Conservation (phyloP, 2,329 filamentous ascomycete species). For the Fusarium caatingaense region DNA sequence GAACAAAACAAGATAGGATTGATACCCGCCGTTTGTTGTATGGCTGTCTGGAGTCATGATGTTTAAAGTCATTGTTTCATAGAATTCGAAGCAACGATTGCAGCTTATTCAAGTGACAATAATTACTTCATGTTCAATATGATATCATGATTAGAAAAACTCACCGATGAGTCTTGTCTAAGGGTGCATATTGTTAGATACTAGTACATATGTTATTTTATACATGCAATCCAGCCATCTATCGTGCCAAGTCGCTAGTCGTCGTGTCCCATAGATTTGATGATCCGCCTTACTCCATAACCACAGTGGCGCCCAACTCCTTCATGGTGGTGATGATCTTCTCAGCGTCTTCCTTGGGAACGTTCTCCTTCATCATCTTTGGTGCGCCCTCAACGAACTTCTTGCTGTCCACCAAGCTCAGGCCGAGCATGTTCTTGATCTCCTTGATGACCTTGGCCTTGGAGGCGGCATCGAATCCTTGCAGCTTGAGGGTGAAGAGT, state of each 20-base stretch:
- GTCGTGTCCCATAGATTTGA: slow-evolving; percentile 27
- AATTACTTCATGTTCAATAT: slow-evolving; percentile 17
- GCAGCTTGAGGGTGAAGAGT: slow-evolving; percentile 94
- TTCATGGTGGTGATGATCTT: slow-evolving; percentile 98
- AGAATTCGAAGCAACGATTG: slow-evolving; percentile 4
- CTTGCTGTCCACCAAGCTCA: slow-evolving; percentile 99
- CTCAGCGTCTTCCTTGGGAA: slow-evolving; percentile 98
- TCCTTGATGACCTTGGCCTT: slow-evolving; percentile 99
- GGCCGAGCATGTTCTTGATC: slow-evolving; percentile 93
- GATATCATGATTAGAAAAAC: slow-evolving; percentile 34
- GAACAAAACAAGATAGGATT: slow-evolving; percentile 35
- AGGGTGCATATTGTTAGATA: slow-evolving; percentile 49
- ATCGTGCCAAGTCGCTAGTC: slow-evolving; percentile 48
- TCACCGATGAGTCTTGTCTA: slow-evolving; percentile 30
- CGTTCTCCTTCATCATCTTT: slow-evolving; percentile 98
- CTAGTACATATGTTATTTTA: slow-evolving; percentile 55
- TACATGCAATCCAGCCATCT: slow-evolving; percentile 53
- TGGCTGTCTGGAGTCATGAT: slow-evolving; percentile 15
- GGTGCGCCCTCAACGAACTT: slow-evolving; percentile 99
- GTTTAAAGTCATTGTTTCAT: slow-evolving; percentile 8
- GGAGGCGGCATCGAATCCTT: slow-evolving; percentile 84
- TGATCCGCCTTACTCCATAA: slow-evolving; percentile 79
- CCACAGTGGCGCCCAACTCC: slow-evolving; percentile 86
- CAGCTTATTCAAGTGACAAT: neutral
- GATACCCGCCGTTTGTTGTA: slow-evolving; percentile 47